phyloP scores from a whole-genome alignment of 1,139 yeast genomes.

The Sugiyamaella neomexicana region DNA sequence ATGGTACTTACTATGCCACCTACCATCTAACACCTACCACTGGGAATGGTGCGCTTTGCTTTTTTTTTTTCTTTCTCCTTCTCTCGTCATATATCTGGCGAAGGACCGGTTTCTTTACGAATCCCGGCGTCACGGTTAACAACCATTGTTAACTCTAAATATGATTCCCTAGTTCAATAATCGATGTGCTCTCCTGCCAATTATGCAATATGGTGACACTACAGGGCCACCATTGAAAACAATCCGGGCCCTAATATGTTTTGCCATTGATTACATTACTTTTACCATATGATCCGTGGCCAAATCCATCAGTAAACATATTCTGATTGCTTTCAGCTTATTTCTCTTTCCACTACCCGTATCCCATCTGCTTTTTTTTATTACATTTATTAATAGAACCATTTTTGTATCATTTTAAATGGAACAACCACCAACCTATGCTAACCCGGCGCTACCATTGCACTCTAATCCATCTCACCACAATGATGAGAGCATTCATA shows the following conservation, averaged over 20 bases:
- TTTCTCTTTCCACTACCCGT: not conserved
- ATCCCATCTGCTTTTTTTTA: not conserved
- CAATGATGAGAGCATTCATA: conserved; percentile 1
- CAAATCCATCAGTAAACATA: not conserved
- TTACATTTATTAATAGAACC: not conserved
- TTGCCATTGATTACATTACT: not conserved
- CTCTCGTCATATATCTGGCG: not conserved
- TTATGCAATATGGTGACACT: not conserved
- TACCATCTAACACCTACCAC: not conserved
- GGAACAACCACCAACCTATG: conserved; percentile 3
- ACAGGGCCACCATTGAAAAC: not conserved
- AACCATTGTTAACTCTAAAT: not conserved
- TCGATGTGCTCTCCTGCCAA: not conserved
- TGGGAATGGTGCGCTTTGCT: too few species aligned
- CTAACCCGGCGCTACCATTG: conserved; percentile 5
- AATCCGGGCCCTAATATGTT: not conserved
- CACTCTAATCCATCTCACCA: conserved; percentile 6
- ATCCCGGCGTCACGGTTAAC: not conserved
- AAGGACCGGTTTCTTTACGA: not conserved
- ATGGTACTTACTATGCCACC: not conserved
- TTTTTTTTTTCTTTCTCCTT: not conserved
- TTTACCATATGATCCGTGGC: not conserved
- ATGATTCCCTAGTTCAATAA: not conserved
- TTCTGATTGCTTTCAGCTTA: not conserved
- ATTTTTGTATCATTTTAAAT: not conserved